Base-by-base conservation (phyloP, 2,329 filamentous ascomycete species). In the Penicillium janthinellum region DNA sequence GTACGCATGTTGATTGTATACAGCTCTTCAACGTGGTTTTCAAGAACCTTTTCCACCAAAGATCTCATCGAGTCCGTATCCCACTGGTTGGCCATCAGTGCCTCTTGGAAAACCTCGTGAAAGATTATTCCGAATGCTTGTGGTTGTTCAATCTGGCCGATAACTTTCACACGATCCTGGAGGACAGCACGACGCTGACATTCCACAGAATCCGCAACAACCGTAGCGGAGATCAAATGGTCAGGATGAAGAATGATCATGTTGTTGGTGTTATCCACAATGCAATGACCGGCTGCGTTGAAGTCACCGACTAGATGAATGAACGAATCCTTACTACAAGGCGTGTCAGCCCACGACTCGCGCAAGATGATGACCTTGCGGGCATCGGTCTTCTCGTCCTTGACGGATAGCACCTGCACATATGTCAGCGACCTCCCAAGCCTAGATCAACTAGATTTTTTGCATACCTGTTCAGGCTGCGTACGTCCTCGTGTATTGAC, bases 41-140 rank as follows among this genome's bases (percentile, higher is more conserved):
- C 81, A n/a, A 92, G 83, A 37, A 90, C 86, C 41, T 77, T 82
- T 55, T 90, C 84, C 58, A 96, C 90, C 17, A 90, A 78, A 0
- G 81, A 76, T 35, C 82, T 79, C 15, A 98, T 79, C 65, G 89
- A 96, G 0, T 78, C 74, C 0, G 84, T 78, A 62, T 90, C 89
- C 92, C 95, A 99, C 61, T 83, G 79, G 72, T 98, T 97, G 3
- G 85, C 86, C 71, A 91, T 87, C 70, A 99, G 79, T 1, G 93
- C 92, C 71, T 93, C 89, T 73, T 99, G 95, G 67, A 99, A 98
- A 22, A 98, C 87, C 72, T 98, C 94, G 73, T 99, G 95, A 14
- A 99, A 84, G 58, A 99, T 89, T 39, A 91, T 95, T 50, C 95
- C 95, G 71, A 98, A 98, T 0, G 98, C 87, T 68, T 96, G 87